Conservation (phyloP, 495 filamentous ascomycete species). For the Daldinia childiae region DNA sequence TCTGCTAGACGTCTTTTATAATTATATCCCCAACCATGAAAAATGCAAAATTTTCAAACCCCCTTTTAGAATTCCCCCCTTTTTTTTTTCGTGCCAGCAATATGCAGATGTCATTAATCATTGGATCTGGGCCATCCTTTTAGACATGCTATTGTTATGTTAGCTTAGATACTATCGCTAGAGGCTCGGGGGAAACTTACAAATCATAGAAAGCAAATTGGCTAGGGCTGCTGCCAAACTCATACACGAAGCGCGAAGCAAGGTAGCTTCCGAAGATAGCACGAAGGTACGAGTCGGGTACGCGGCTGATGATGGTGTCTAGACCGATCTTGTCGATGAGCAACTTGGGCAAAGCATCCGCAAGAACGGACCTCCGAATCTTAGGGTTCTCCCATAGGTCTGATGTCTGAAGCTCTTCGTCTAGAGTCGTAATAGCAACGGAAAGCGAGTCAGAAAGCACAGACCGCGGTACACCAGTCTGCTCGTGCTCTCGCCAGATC, state of each 20-base stretch:
- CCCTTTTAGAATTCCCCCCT: conserved; percentile 11
- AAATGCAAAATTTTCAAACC: conserved; percentile 1
- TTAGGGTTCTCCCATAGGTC: conserved; percentile 87
- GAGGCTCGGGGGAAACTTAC: conserved; percentile 63
- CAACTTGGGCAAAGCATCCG: conserved; percentile 85
- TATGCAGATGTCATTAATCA: conserved; percentile 13
- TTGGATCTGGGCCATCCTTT: conserved; percentile 54
- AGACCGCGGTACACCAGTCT: conserved; percentile 79
- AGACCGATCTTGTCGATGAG: conserved; percentile 90
- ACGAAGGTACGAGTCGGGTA: conserved; percentile 90
- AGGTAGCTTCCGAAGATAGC: conserved; percentile 96
- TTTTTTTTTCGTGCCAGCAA: conserved; percentile 3
- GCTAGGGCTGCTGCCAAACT: conserved; percentile 89
- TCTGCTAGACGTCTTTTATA: conserved; percentile 9
- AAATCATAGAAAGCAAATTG: conserved; percentile 99
- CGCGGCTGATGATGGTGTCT: conserved; percentile 82
- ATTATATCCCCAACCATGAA: neutral
- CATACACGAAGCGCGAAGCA: conserved; percentile 94
- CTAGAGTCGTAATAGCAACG: conserved; percentile 89
- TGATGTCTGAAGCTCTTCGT: conserved; percentile 93
- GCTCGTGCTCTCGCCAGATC: conserved; percentile 92
- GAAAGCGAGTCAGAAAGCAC: conserved; percentile 89
- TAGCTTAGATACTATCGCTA: conserved; percentile 27
- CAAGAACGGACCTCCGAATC: conserved; percentile 79
- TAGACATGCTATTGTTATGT: conserved; percentile 56